Base-by-base conservation (phyloP, 495 filamentous ascomycete genomes). In the Clohesyomyces aquaticus region DNA sequence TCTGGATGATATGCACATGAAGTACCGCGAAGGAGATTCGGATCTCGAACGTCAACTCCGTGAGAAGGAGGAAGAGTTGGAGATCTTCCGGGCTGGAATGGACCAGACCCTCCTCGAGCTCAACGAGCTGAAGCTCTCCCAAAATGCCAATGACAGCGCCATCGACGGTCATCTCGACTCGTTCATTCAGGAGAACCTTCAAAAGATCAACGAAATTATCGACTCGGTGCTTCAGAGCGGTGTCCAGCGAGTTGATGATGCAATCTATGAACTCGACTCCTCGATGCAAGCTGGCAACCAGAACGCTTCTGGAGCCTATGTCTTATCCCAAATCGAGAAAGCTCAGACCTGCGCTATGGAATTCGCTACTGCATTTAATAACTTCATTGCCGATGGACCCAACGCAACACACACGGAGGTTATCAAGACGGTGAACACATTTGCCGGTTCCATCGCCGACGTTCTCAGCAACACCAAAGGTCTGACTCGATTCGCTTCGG, bases 201-300 rank as follows among this genome's bases (percentile, higher is more conserved):
- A 87, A 64, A 96, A 96, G 81, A 90, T 98, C 77, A 93, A 93
- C 80, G 92, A 96, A 55, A 96, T 98, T 63, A 96, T 98, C 69
- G 94, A 98, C 77, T 95, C 94, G 2, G 94, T 98, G 32, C 81
- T 98, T 35, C 91, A 96, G 76, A 86, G 91, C 52, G 95, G 91
- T 72, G 91, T 98, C 55, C 88, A 93, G 75, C 88, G 94, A 41
- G 92, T 98, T 45, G 94, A 98, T 71, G 94, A 98, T 76, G 91
- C 94, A 52, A 77, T 98, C 23, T 98, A 98, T 75, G 94, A 98
- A 75, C 81, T 98, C 25, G 94, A 98, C 74, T 97, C 94, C 3
- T 86, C 89, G 54, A 98, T 96, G 91, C 93, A 97, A 74, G 94
- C 94, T 45, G 94, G 94, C 70, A 98, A 98, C 77, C 93, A 97